phyloP scores from a whole-genome alignment of 768 basidiomycete genomes.

The Suillus cothurnatus region DNA sequence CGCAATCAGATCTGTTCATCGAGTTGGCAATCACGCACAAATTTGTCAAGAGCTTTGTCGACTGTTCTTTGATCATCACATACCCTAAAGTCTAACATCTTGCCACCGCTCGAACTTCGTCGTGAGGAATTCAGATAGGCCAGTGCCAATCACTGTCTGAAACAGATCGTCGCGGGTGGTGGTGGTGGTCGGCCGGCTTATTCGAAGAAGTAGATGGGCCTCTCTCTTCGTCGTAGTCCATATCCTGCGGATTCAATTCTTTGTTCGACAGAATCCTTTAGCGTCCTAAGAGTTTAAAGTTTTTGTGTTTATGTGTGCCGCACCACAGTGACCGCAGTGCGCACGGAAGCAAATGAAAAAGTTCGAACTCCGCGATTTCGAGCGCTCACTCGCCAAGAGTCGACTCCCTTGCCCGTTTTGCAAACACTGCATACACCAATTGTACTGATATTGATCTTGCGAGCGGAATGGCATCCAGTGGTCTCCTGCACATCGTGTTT shows the following conservation, averaged over 20 bases:
- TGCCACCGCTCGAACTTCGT: not conserved
- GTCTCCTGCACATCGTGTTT: slow-evolving; percentile 23
- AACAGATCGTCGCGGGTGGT: not conserved
- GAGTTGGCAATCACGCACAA: not conserved
- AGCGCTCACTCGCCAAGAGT: not conserved
- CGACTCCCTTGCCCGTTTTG: not conserved
- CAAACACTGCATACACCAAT: not conserved
- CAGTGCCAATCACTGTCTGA: not conserved
- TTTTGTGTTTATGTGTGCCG: not conserved
- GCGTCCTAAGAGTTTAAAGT: not conserved
- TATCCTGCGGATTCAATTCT: not conserved
- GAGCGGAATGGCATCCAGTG: slow-evolving; percentile 24
- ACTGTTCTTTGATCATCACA: not conserved
- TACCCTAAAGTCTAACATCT: not conserved
- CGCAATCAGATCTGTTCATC: not conserved
- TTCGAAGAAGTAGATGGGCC: not conserved
- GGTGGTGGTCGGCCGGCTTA: not conserved
- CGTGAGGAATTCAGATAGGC: not conserved
- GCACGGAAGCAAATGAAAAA: not conserved
- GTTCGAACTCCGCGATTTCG: not conserved
- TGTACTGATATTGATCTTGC: not conserved
- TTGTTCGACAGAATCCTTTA: not conserved
- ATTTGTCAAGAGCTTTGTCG: not conserved
- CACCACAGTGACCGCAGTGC: too few relatives aligned
- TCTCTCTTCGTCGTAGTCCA: not conserved